A percentile compares a stretch with the other conserved stretches of the same genome.
Evolutionary conservation across 2,329 filamentous ascomycete genomes (phyloP).

Genomic region (Pseudocercospora pini-densiflorae): DNA sequence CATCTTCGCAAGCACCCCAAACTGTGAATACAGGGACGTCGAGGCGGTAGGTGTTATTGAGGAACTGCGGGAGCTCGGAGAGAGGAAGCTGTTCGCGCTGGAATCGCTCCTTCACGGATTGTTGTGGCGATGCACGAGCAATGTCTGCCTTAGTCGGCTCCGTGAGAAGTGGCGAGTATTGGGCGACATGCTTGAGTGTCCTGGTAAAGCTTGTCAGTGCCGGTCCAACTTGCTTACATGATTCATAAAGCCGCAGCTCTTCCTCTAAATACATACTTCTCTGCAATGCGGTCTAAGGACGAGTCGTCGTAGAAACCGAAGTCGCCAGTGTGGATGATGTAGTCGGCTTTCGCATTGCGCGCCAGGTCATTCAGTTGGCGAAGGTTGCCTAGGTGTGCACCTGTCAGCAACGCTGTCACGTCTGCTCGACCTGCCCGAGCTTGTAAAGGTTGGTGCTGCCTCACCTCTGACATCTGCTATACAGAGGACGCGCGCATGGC

Average conservation of each 20-base stretch:
- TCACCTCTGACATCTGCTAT: slow-evolving; percentile 59
- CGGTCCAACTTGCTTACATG: neutral
- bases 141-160: slow-evolving; percentile 72
- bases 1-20: slow-evolving; percentile 98
- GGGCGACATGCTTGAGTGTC: slow-evolving; percentile 96
- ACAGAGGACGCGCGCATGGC: slow-evolving; percentile 55
- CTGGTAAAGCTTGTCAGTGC: slow-evolving; percentile 51
- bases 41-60: slow-evolving; percentile 85
- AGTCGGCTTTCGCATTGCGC: slow-evolving; percentile 90
- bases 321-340: slow-evolving; percentile 98
- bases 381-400: slow-evolving; percentile 74
- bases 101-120: slow-evolving; percentile 81
- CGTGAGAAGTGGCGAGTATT: slow-evolving; percentile 93
- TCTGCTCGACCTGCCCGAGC: slow-evolving; percentile 1
- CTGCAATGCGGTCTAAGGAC: slow-evolving; percentile 94
- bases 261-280: slow-evolving; percentile 71
- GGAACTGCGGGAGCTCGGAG: slow-evolving; percentile 87
- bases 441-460: slow-evolving; percentile 13
- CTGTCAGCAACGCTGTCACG: slow-evolving; percentile 22
- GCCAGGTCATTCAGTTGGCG: slow-evolving; percentile 95
- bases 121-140: slow-evolving; percentile 68
- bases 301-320: slow-evolving; percentile 99
- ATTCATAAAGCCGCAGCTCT: neutral
- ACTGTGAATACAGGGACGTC: slow-evolving; percentile 98
- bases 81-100: slow-evolving; percentile 80